Conservation (phyloP, 805 yeast species). For the Ogataea corticis region DNA sequence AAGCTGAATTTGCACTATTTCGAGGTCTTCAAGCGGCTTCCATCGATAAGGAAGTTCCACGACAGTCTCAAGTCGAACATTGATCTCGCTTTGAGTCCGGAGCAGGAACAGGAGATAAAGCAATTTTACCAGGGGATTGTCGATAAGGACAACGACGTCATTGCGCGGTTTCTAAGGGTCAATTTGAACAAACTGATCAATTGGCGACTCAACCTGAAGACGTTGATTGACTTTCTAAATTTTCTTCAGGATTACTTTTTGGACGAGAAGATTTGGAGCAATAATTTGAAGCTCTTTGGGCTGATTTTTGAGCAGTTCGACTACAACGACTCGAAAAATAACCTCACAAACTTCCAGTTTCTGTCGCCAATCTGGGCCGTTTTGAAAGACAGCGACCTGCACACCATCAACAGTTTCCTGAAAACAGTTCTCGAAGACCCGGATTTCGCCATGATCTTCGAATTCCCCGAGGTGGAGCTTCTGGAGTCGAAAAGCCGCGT, state of each 20-base stretch:
- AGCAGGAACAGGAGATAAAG: slow-evolving; percentile 12
- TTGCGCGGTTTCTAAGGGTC: slow-evolving; percentile 24
- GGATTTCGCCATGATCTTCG: slow-evolving; percentile 25
- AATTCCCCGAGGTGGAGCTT: slow-evolving; percentile 8
- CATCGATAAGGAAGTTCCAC: slow-evolving; percentile 28
- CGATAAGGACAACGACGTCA: slow-evolving; percentile 18
- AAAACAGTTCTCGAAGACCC: slow-evolving; percentile 26
- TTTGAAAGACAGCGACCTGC: slow-evolving; percentile 8
- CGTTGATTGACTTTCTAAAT: slow-evolving; percentile 30
- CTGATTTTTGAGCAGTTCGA: slow-evolving; percentile 25
- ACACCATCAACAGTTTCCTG: slow-evolving; percentile 18
- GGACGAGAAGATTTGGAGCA: slow-evolving; percentile 28
- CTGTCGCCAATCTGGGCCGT: slow-evolving; percentile 26
- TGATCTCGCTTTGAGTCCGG: neutral
- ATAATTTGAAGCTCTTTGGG: slow-evolving; percentile 31
- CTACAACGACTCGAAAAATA: slow-evolving; percentile 11
- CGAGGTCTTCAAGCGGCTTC: slow-evolving; percentile 29
- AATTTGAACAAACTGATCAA: slow-evolving; percentile 30
- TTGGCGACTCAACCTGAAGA: slow-evolving; percentile 32
- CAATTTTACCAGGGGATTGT: slow-evolving; percentile 25
- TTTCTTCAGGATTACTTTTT: slow-evolving; percentile 29
- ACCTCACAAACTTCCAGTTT: slow-evolving; percentile 17
- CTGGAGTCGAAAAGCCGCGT: slow-evolving; percentile 10
- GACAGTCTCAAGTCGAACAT: slow-evolving; percentile 6
- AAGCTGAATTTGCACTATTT: slow-evolving; percentile 26